Conservation (phyloP, 169 alveolate species). For the Hepatocystis sp. region DNA sequence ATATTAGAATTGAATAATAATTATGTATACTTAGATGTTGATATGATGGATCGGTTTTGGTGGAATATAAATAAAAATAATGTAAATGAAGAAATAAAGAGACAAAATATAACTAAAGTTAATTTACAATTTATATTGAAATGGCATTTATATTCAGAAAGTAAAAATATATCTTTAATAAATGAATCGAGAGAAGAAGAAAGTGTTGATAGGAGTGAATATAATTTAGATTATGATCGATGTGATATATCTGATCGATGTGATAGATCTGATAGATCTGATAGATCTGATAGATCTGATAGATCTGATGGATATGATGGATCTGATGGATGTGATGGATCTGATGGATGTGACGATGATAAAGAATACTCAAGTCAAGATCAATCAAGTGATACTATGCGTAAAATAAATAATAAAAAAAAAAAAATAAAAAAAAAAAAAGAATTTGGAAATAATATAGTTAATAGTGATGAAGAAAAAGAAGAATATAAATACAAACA, state of each 20-base stretch:
- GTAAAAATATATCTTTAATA: slow-evolving; percentile 41
- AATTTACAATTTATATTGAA: slow-evolving; percentile 77
- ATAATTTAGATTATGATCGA: neutral
- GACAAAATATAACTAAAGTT: slow-evolving; percentile 76
- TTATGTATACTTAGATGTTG: slow-evolving; percentile 16
- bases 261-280: too few relatives aligned
- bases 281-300: neutral
- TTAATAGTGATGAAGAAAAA: neutral
- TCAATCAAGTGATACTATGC: neutral
- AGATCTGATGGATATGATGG: neutral
- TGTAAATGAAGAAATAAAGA: slow-evolving; percentile 67
- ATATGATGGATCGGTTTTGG: slow-evolving; percentile 24
- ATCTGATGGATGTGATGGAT: neutral
- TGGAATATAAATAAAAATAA: slow-evolving; percentile 72
- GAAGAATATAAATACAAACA: neutral
- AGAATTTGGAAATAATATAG: neutral
- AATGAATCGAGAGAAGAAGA: neutral
- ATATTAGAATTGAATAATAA: slow-evolving; percentile 31
- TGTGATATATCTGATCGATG: neutral
- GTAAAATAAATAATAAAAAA: neutral
- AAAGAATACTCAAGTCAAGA: neutral
- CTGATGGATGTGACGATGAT: neutral
- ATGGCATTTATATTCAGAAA: slow-evolving; percentile 79
- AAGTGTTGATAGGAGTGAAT: neutral
- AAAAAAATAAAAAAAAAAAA: neutral